Evolutionary conservation across 495 filamentous ascomycete genomes (phyloP).

Genomic region (Pyrenula aspistea): DNA sequence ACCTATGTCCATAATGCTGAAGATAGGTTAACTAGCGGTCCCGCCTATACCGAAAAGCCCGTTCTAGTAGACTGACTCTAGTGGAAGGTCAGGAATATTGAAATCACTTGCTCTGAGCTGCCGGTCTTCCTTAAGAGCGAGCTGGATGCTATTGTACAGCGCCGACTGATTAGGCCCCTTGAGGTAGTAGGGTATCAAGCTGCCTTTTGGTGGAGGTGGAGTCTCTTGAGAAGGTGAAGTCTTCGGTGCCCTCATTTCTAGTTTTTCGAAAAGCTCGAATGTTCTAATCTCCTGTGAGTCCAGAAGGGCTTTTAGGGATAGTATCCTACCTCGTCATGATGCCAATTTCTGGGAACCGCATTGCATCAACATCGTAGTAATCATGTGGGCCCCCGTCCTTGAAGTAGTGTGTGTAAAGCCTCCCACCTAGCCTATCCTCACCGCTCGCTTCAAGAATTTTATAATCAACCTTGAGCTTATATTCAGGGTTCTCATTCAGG

Average conservation of each 20-base stretch:
- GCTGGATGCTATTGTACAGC: neutral
- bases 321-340: neutral
- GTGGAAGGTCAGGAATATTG: neutral
- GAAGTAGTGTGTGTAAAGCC: constrained; percentile 4
- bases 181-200: neutral
- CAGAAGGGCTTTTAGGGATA: neutral
- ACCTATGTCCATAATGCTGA: neutral
- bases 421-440: constrained; percentile 15
- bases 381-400: constrained; percentile 1
- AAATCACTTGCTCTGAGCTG: neutral
- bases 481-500: neutral
- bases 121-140: neutral
- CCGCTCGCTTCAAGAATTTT: constrained; percentile 14
- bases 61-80: neutral
- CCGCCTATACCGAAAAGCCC: neutral
- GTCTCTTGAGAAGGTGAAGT: too few species aligned
- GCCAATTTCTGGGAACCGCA: constrained; percentile 24
- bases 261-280: neutral
- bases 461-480: neutral
- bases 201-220: neutral
- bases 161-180: neutral
- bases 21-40: neutral
- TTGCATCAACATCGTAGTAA: constrained; percentile 33
- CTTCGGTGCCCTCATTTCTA: neutral
- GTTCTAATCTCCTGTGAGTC: neutral